phyloP scores from a whole-genome alignment of 2,329 filamentous ascomycete genomes.

The Colletotrichum zoysiae region DNA sequence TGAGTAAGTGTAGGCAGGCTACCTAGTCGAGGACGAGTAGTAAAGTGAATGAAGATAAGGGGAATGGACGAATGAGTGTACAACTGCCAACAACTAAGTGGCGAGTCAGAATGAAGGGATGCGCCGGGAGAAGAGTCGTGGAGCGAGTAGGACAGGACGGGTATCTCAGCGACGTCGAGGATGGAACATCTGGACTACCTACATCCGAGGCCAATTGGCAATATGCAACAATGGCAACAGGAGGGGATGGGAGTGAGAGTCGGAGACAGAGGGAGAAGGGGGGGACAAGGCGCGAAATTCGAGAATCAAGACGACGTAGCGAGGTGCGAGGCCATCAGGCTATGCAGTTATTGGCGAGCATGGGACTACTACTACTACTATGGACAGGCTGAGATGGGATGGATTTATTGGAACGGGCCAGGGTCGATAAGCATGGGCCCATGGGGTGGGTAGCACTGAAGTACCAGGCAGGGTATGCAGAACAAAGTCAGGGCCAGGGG shows the following conservation, averaged over 20 bases:
- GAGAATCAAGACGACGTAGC: conserved; percentile 16
- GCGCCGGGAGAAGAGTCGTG: conserved; percentile 12
- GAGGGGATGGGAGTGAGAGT: conserved; percentile 24
- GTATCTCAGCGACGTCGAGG: conserved; percentile 22
- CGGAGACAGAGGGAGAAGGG: conserved; percentile 10
- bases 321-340: conserved; percentile 30
- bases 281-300: conserved; percentile 27
- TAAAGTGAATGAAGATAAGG: too few species aligned
- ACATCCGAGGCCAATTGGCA: conserved; percentile 34
- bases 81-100: conserved; percentile 38
- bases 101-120: conserved; percentile 6
- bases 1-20: not conserved
- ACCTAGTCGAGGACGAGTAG: conserved; percentile 1
- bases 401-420: conserved; percentile 26
- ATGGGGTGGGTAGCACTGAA: conserved; percentile 23
- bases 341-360: conserved; percentile 32
- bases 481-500: conserved; percentile 22
- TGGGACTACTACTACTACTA: conserved; percentile 13
- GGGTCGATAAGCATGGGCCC: conserved; percentile 23
- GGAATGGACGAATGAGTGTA: conserved; percentile 1
- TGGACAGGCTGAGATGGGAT: conserved; percentile 39
- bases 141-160: conserved; percentile 17
- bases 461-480: conserved; percentile 15
- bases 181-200: conserved; percentile 32
- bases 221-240: conserved; percentile 25